Conservation (phyloP, 2,329 filamentous ascomycete genomes). For the Colletotrichum graminicola region DNA sequence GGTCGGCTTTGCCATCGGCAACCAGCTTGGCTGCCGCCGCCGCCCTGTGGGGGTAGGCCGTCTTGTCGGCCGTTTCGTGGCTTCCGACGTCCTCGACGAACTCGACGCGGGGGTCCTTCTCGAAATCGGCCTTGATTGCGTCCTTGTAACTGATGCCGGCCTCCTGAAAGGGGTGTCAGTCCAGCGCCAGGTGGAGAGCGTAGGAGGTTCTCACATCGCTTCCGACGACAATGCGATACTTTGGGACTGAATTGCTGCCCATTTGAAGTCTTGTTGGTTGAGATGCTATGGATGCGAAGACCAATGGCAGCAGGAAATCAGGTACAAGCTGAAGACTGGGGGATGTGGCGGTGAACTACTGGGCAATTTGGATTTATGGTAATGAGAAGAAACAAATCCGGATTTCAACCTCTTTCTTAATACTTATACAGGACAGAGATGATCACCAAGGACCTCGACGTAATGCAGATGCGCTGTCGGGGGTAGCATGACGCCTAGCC, state of each 20-base stretch:
- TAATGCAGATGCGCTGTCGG: neutral
- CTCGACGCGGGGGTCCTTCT: conserved; percentile 74
- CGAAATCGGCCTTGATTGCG: conserved; percentile 79
- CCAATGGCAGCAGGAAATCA: neutral
- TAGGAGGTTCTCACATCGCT: conserved; percentile 61
- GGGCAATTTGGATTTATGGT: neutral
- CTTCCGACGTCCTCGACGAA: conserved; percentile 82
- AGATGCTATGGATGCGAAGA: neutral
- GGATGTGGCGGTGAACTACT: too few species aligned
- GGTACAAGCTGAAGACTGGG: too few species aligned
- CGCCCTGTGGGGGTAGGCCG: conserved; percentile 84
- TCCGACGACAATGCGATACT: conserved; percentile 66
- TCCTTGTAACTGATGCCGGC: conserved; percentile 85
- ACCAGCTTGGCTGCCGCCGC: conserved; percentile 77
- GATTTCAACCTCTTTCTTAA: neutral
- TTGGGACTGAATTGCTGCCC: conserved; percentile 47
- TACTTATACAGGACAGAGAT: conserved; percentile 4
- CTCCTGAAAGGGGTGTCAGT: conserved; percentile 57
- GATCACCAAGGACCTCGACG: neutral
- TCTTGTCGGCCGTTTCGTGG: conserved; percentile 75
- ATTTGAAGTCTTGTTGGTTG: conserved; percentile 8
- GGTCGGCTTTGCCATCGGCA: conserved; percentile 74
- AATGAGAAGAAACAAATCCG: neutral
- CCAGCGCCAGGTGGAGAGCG: too few species aligned
- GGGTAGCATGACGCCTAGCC: neutral